Evolutionary conservation across 305 asterid species (phyloP).

Genomic region (Solanum hybrid): DNA sequence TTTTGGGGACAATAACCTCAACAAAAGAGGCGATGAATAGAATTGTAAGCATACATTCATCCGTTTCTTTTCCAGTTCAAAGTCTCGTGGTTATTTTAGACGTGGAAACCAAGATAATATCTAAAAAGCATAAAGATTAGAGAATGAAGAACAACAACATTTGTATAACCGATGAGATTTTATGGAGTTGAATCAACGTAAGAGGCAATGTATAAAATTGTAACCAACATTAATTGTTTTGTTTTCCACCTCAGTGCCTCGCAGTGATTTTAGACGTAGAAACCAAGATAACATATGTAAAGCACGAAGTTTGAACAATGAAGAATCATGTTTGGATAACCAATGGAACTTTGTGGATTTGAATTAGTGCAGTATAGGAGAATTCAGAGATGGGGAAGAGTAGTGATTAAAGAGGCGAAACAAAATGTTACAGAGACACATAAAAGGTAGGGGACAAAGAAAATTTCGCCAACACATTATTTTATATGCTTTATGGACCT

Average conservation of each 20-base stretch:
- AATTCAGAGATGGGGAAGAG: not conserved
- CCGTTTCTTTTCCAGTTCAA: not conserved
- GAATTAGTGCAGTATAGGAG: not conserved
- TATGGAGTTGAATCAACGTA: not conserved
- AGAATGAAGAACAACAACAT: not conserved
- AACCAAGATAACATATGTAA: not conserved
- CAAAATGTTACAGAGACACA: not conserved
- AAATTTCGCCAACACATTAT: not conserved
- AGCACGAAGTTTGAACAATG: not conserved
- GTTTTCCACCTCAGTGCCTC: not conserved
- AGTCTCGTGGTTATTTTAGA: not conserved
- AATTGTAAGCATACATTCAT: not conserved
- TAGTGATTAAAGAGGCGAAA: not conserved
- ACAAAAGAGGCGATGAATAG: not conserved
- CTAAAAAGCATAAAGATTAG: not conserved
- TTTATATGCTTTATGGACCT: not conserved
- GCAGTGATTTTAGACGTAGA: not conserved
- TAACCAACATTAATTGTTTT: not conserved
- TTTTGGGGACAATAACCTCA: not conserved
- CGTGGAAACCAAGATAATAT: not conserved
- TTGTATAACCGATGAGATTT: not conserved
- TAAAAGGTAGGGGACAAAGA: not conserved
- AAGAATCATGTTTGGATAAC: not conserved
- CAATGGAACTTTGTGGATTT: not conserved
- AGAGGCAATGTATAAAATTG: not conserved